Conservation (phyloP, 1,284 basidiomycete species). For the Uromyces viciae-fabae region DNA sequence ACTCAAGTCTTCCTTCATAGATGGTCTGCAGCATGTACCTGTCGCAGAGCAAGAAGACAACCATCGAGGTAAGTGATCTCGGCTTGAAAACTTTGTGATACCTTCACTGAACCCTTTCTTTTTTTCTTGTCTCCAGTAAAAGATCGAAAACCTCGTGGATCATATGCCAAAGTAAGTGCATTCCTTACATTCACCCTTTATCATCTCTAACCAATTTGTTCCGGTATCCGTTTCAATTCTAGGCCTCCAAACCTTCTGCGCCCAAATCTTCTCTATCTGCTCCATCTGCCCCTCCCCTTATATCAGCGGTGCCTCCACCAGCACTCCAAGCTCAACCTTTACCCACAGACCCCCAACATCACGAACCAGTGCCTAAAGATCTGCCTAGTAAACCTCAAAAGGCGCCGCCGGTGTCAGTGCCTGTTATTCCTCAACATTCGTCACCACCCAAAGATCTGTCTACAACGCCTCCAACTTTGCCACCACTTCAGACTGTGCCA, state of each 20-base stretch:
- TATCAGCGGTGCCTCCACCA: background rate
- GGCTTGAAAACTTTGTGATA: background rate
- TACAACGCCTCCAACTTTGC: background rate
- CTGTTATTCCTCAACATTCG: no score
- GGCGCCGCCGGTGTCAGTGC: no score
- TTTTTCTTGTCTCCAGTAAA: background rate
- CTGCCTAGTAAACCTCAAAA: no score
- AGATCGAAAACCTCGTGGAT: constrained; percentile 35
- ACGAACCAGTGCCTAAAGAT: no score
- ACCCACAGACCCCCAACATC: background rate
- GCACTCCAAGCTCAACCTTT: background rate
- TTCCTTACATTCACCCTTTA: background rate
- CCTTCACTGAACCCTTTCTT: background rate
- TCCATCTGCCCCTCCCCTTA: background rate
- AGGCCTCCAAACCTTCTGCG: constrained; percentile 9
- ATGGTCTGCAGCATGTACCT: constrained; percentile 43
- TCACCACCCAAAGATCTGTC: background rate
- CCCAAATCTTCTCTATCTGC: background rate
- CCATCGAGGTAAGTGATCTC: constrained; percentile 13
- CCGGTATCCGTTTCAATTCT: background rate
- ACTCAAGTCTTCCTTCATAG: background rate
- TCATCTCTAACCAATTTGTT: background rate
- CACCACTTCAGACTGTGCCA: background rate
- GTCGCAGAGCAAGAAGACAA: constrained; percentile 38
- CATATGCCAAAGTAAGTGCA: constrained; percentile 26